Conservation (phyloP, 2,329 filamentous ascomycete genomes). For the Fusarium camptoceras region DNA sequence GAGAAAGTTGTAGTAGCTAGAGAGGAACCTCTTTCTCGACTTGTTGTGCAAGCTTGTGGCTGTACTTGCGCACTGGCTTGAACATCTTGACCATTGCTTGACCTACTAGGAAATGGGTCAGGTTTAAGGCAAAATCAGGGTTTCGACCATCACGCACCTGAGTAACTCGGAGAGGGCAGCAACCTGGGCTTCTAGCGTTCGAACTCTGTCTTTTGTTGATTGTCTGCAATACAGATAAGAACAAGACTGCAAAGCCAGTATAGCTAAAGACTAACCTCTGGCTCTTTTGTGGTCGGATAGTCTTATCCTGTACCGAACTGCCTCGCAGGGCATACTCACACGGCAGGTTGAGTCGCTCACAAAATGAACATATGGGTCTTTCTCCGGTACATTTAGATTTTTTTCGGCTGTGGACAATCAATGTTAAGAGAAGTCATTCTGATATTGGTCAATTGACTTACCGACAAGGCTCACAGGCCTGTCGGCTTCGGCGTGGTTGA, state of each 20-base stretch:
- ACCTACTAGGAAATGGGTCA: accelerated
- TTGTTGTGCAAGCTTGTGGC: accelerated
- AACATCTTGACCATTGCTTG: not conserved
- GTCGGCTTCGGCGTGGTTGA: not conserved
- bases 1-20: not conserved
- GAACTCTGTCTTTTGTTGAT: constrained; percentile 5
- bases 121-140: accelerated
- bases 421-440: accelerated
- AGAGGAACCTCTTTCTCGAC: no score
- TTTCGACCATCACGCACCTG: not conserved
- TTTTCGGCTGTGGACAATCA: not conserved
- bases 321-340: constrained; percentile 10
- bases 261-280: not conserved
- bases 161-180: not conserved
- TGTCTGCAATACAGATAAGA: not conserved
- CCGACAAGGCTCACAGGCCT: constrained; percentile 20
- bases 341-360: not conserved
- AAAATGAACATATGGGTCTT: constrained; percentile 17
- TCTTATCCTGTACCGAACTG: not conserved
- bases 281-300: not conserved
- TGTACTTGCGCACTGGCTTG: accelerated
- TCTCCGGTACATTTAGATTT: constrained; percentile 22
- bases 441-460: not conserved
- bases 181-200: not conserved
- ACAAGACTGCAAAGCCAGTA: accelerated